Evolutionary conservation across 805 yeast species (phyloP).

Genomic region (Scheffersomyces coipomensis): DNA sequence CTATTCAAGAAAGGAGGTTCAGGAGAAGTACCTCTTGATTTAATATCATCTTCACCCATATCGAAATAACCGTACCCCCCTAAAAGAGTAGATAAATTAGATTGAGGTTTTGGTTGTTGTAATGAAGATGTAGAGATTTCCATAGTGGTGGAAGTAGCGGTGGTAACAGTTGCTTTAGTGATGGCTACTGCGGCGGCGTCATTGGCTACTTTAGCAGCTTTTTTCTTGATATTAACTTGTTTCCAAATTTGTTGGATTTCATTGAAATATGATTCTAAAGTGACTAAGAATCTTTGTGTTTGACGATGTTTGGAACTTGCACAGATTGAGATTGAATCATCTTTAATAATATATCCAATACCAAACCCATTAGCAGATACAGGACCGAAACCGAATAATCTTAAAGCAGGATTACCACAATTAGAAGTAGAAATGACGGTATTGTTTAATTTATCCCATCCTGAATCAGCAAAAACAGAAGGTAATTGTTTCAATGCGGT

Average conservation of each 20-base stretch:
- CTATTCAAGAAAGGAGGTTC: slow-evolving; percentile 48
- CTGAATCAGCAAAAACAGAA: slow-evolving; percentile 74
- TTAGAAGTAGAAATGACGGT: slow-evolving; percentile 69
- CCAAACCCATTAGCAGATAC: slow-evolving; percentile 60
- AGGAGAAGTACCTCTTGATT: slow-evolving; percentile 58
- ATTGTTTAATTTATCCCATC: slow-evolving; percentile 84
- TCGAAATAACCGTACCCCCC: slow-evolving; percentile 66
- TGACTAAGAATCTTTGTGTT: slow-evolving; percentile 53
- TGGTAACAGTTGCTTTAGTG: neutral
- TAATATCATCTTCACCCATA: slow-evolving; percentile 50
- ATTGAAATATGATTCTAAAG: slow-evolving; percentile 48
- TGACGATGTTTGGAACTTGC: slow-evolving; percentile 62
- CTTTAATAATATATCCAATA: slow-evolving; percentile 53
- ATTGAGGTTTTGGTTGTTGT: slow-evolving; percentile 18
- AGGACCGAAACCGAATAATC: slow-evolving; percentile 61
- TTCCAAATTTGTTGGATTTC: slow-evolving; percentile 37
- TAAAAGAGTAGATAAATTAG: slow-evolving; percentile 33
- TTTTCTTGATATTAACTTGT: slow-evolving; percentile 2
- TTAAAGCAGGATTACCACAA: slow-evolving; percentile 60
- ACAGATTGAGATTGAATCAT: slow-evolving; percentile 50
- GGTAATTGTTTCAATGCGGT: slow-evolving; percentile 52
- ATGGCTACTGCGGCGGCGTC: neutral
- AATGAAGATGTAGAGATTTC: neutral
- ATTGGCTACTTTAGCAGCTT: slow-evolving; percentile 1
- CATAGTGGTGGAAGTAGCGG: neutral